phyloP scores from a whole-genome alignment of 192 early-diverging fungal species.

The Coemansia sp. region DNA sequence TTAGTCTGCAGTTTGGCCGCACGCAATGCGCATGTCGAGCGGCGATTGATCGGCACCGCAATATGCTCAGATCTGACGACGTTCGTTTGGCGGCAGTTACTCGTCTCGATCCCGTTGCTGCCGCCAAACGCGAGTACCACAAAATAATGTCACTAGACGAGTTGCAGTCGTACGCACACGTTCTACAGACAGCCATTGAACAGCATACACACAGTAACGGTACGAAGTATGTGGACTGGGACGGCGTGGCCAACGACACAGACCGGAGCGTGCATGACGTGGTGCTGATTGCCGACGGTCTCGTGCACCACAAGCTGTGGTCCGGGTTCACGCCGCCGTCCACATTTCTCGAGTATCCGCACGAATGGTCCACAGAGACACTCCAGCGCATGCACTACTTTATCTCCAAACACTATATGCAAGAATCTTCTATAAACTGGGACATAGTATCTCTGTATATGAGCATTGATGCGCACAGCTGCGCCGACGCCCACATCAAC shows the following conservation, averaged over 20 bases:
- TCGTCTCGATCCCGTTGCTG: no score
- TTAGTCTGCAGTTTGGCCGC: neutral
- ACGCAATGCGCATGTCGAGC: neutral
- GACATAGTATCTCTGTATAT: neutral
- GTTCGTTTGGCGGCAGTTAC: no score
- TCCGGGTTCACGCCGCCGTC: neutral
- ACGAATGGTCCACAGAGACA: neutral
- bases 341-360: neutral
- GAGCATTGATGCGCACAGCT: neutral
- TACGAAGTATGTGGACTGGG: neutral
- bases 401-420: neutral
- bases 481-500: neutral
- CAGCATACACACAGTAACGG: neutral
- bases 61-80: neutral
- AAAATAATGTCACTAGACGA: neutral
- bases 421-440: neutral
- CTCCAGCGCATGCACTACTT: neutral
- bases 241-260: neutral
- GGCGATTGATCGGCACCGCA: neutral
- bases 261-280: neutral
- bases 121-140: neutral
- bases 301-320: neutral
- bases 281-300: neutral
- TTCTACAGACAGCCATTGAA: neutral
- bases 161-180: neutral